Evolutionary conservation across 2,329 filamentous ascomycete species (phyloP), one percentile per base, ranked within the genome.

Genomic region (Alternaria angustiovoidea): DNA sequence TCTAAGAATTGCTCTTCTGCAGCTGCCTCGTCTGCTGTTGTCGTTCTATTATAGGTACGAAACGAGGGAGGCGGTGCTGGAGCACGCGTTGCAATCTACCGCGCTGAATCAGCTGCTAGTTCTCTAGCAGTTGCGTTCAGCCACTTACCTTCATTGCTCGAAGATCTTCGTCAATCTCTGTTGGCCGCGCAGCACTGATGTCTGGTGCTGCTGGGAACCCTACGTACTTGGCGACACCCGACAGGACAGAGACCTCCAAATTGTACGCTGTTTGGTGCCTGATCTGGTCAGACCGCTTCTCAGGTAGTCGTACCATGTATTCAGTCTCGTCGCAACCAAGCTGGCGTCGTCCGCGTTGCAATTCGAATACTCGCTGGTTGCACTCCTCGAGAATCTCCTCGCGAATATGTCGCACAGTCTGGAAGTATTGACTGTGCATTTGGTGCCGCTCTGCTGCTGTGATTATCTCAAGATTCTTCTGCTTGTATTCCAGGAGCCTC

Each of bases 201-300:
- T 91, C 86, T 20, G 95, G 95, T n/a, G 94, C 95, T 32, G 94
- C 94, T 36, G 95, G 95, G 80, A 99, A 99, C 24, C 95, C 95
- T 72, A 96, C 89, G 76, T 97, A 94, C 80, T 97, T 98, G 36
- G 94, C 94, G 52, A 98, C 85, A 38, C 94, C 94, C 6, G 94
- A 90, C 58, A 99, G 82, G 28, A 97, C 88, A 0, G 94, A 96
- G 5, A 99, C 94, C 77, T 99, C 95, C 66, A 91, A 91, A 77
- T 97, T 98, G 81, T 98, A 98, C 47, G 94, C 91, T 51, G 93
- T 87, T 69, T 96, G 94, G 64, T 97, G 91, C 63, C 88, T 86
- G 61, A 96, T 86, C 72, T 94, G 92, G 71, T 94, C 90, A 28
- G 89, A 86, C 62, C 89, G 88, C 64, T 90, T 89, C 51, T 89